Base-by-base conservation (phyloP, 2,329 filamentous ascomycete species). In the Chaetomiaceae sp. region DNA sequence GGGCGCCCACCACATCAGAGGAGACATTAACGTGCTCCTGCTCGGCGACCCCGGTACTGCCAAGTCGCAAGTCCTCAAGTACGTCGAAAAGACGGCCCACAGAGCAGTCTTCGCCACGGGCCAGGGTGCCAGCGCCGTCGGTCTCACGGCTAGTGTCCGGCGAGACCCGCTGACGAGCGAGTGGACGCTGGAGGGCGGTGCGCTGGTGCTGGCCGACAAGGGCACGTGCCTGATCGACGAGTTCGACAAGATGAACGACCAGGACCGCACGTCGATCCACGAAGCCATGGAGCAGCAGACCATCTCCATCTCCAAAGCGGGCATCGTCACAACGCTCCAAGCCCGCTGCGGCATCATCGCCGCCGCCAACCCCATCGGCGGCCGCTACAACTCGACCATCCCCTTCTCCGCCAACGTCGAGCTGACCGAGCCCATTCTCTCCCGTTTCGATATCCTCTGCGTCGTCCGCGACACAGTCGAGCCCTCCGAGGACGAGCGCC, bases 221-320 rank as follows among this genome's bases (percentile, higher is more conserved):
- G 94, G 94, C 36, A 96, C 90, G 14, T 97, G 94, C 66, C 78
- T 99, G 27, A 99, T 99, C 58, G 94, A 99, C 65, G 94, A 99
- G 72, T 99, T 99, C 64, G 94, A 99, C 80, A 99, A 99, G 79
- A 99, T 99, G 94, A 97, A 97, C 69, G 94, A 99, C 68, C 90
- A 97, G 67, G 94, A 99, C 70, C 84, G 94, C 60, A 97, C 94
- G 1, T 96, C 90, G 7, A 99, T 99, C 62, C 94, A 99, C 79
- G 94, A 99, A 77, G 94, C 94, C 55, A 99, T 99, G 94, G 94
- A 99, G 71, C 94, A 99, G 72, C 94, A 99, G 73, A 99, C 94
- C 1, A 99, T 99, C 62, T 97, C 92, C 56, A 99, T 99, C 66
- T 96, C 90, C 59, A 99, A 99, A 69, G 94, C 94, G 0, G 94